These are phyloP conservation scores for Candida ipomoeae DNA, from an alignment of 805 yeast species.

Conservation along the genomic window DNA sequence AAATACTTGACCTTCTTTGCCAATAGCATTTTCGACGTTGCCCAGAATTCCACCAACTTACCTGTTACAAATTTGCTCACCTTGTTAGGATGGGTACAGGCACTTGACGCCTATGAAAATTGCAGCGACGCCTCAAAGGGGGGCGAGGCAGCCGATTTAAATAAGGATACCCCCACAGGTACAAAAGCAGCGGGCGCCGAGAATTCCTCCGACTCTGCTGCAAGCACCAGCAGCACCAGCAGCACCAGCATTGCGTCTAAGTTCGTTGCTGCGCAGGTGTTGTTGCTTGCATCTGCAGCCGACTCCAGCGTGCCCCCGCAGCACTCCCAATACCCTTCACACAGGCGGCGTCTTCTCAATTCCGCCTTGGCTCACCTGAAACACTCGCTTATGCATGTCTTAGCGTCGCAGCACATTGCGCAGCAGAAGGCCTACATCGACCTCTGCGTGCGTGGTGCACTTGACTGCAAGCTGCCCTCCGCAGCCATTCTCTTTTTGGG, in stretches of 20 bases:
- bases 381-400: slow-evolving; percentile 15
- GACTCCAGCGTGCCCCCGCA: slow-evolving; percentile 27
- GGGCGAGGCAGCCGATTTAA: not conserved
- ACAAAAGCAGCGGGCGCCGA: slow-evolving; percentile 6
- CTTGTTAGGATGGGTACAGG: slow-evolving; percentile 52
- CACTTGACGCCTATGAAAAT: not conserved
- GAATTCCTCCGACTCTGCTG: slow-evolving; percentile 17
- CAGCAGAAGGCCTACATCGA: slow-evolving; percentile 4
- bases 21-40: slow-evolving; percentile 34
- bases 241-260: not conserved
- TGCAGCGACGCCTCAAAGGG: not conserved
- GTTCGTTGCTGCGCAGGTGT: slow-evolving; percentile 26
- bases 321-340: slow-evolving; percentile 10
- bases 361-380: slow-evolving; percentile 31
- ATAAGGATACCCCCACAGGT: not conserved
- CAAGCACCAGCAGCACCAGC: slow-evolving; percentile 6
- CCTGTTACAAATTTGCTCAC: slow-evolving; percentile 57
- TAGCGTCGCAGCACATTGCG: slow-evolving; percentile 3
- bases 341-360: slow-evolving; percentile 22
- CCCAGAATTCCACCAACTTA: slow-evolving; percentile 27
- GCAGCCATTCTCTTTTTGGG: slow-evolving; percentile 22
- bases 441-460: slow-evolving; percentile 1
- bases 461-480: slow-evolving; percentile 5
- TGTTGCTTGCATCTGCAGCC: slow-evolving; percentile 35
- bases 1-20: slow-evolving; percentile 32